Base-by-base conservation (phyloP, 2,329 filamentous ascomycete species). In the Colletotrichum neosansevieriae region DNA sequence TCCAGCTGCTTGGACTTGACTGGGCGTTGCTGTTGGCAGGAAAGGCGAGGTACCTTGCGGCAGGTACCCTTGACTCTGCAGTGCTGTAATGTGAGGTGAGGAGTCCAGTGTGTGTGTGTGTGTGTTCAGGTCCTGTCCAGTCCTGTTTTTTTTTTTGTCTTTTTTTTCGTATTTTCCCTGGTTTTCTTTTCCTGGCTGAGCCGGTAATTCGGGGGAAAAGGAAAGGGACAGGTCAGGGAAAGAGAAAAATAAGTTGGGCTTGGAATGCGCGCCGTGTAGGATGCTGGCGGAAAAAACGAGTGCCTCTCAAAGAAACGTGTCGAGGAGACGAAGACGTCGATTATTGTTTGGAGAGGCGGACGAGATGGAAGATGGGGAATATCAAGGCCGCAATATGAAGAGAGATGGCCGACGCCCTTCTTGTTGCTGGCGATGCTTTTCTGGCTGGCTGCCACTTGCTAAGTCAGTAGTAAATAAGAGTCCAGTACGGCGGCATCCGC, bases 381-480 rank as follows among this genome's bases (percentile, higher is more conserved):
- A 69, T 69, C 61, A 66, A 40, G n/a, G 32, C n/a, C 49, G 34
- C 29, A 58, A 66, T n/a, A 44, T 47, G 29, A 21, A 29, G 24
- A 24, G 24, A 56, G 62, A 34, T 66, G 54, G n/a, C 21, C 56
- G 61, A 36, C 62, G 49, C 51, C 54, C 56, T 66, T 66, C 61
- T 69, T 69, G 66, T 69, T 69, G 62, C 56, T 69, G 66, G 51
- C 42, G 50, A 61, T 61, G 58, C 34, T 51, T 53, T 44, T 51
- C 17, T 29, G 6, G 38, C 17, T 29, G 29, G 38, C n/a, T 13
- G 21, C 34, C 38, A 34, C 59, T 45, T 61, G 51, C 57, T 61
- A 21, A 47, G 50, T 34, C 24, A 45, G 17, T 19, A 45, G 17
- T 19, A 45, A n/a, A 13, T 10, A 17, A 36, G 34, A 29, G 42